phyloP scores from a whole-genome alignment of 164 flowering plant species.

The Tetrastigma voinierianum region DNA sequence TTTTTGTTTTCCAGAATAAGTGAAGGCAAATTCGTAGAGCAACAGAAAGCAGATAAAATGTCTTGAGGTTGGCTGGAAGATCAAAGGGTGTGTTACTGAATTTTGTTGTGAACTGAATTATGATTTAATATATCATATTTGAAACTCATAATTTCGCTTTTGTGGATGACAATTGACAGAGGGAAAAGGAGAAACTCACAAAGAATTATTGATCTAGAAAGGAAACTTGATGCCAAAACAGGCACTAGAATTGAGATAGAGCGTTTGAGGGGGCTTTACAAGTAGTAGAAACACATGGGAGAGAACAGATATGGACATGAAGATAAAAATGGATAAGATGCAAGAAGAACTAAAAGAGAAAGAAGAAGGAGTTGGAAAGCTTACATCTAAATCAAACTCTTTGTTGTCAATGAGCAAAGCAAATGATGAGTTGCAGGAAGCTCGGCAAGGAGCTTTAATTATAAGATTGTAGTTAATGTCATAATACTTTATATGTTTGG shows the following conservation, averaged over 20 bases:
- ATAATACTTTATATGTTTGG: no score
- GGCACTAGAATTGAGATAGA: constrained; percentile 70
- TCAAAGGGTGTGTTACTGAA: constrained; percentile 51
- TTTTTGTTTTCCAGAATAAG: constrained; percentile 62
- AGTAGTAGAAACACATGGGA: constrained; percentile 63
- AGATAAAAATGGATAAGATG: constrained; percentile 38
- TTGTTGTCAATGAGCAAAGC: constrained; percentile 49
- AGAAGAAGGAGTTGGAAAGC: constrained; percentile 44
- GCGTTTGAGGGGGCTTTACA: constrained; percentile 52
- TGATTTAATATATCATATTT: not conserved
- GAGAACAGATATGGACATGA: constrained; percentile 46
- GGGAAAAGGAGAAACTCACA: constrained; percentile 51
- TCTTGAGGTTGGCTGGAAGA: constrained; percentile 61
- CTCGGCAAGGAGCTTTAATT: constrained; percentile 63
- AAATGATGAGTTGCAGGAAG: constrained; percentile 69
- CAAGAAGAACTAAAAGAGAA: constrained; percentile 41
- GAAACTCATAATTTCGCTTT: not conserved
- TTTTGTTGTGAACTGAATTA: not conserved
- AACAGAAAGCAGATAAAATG: constrained; percentile 56
- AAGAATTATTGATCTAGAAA: constrained; percentile 51
- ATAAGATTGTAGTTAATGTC: constrained; percentile 14
- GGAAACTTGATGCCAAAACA: constrained; percentile 71
- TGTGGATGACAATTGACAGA: constrained; percentile 38
- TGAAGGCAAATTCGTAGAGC: constrained; percentile 63
- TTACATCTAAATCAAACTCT: constrained; percentile 45